Evolutionary conservation across 495 filamentous ascomycete species (phyloP).

Genomic region (Parmelia sp.): DNA sequence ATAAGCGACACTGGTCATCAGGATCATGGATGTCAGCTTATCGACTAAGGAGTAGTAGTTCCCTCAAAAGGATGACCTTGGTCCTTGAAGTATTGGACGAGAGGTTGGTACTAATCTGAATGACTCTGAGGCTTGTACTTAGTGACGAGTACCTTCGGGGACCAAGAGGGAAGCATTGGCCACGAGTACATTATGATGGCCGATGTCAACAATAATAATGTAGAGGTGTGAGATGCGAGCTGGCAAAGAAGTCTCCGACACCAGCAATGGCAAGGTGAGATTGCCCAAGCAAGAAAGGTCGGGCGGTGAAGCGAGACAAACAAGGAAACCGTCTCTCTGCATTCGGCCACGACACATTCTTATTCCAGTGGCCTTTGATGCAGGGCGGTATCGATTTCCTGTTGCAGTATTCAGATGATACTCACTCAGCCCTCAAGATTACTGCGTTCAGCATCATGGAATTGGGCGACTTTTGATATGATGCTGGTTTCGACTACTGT

Average conservation of each 20-base stretch:
- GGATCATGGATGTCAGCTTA: slow-evolving; percentile 11
- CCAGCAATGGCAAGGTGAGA: not conserved
- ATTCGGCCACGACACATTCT: slow-evolving; percentile 5
- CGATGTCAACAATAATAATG: not conserved
- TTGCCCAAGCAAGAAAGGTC: not conserved
- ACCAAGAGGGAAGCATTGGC: not conserved
- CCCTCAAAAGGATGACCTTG: not conserved
- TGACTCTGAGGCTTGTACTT: not conserved
- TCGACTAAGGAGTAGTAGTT: slow-evolving; percentile 5
- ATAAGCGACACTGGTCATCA: slow-evolving; percentile 18
- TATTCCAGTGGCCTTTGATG: slow-evolving; percentile 2
- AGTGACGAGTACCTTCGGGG: not conserved
- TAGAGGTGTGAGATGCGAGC: not conserved
- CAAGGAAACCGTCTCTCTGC: slow-evolving; percentile 4
- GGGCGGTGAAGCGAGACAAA: slow-evolving; percentile 3
- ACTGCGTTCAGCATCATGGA: not conserved
- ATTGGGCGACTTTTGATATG: not conserved
- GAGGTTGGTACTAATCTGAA: not conserved
- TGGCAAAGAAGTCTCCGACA: not conserved
- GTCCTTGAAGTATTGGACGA: slow-evolving; percentile 1
- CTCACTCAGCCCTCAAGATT: too few relatives aligned
- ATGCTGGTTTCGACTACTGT: slow-evolving; percentile 2
- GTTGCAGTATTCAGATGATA: not conserved
- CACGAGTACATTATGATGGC: not conserved
- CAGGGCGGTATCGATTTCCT: not conserved